phyloP scores from a whole-genome alignment of 2,329 filamentous ascomycete species.

The Arthrobotrys conoides region DNA sequence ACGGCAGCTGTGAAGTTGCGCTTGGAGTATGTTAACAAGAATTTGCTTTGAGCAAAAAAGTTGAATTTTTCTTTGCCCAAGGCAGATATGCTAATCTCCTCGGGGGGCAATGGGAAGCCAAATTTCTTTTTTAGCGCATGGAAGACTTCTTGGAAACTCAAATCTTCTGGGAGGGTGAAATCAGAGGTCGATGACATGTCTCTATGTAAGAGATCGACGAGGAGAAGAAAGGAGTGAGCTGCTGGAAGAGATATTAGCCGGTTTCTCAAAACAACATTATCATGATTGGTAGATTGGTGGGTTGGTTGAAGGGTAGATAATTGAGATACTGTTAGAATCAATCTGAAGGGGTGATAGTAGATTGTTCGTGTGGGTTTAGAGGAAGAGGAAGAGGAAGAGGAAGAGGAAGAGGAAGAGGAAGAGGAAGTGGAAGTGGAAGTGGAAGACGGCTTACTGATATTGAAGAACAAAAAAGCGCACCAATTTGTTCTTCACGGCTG shows the following conservation, averaged over 20 bases:
- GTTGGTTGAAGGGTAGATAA: background rate
- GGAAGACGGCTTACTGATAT: background rate
- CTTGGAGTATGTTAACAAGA: conserved; percentile 33
- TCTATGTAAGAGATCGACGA: background rate
- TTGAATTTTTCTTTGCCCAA: conserved; percentile 9
- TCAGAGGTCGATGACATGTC: conserved; percentile 32
- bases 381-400: background rate
- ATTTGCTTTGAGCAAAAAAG: conserved; percentile 38
- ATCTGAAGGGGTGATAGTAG: background rate
- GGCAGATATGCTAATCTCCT: conserved; percentile 10
- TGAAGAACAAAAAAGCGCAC: conserved; percentile 20
- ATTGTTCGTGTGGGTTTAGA: background rate
- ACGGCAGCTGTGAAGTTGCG: conserved; percentile 37
- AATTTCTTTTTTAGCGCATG: conserved; percentile 35
- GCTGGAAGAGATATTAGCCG: background rate
- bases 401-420: background rate
- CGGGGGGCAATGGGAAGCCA: conserved; percentile 44
- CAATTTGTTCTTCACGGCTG: background rate
- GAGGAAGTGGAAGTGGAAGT: background rate
- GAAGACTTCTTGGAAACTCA: conserved; percentile 40
- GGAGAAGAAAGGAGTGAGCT: background rate
- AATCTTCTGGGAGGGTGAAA: conserved; percentile 27
- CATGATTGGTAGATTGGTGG: background rate
- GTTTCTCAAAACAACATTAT: background rate
- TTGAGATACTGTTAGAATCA: background rate